phyloP scores from a whole-genome alignment of 1,284 basidiomycete species.

The Abortiporus biennis region DNA sequence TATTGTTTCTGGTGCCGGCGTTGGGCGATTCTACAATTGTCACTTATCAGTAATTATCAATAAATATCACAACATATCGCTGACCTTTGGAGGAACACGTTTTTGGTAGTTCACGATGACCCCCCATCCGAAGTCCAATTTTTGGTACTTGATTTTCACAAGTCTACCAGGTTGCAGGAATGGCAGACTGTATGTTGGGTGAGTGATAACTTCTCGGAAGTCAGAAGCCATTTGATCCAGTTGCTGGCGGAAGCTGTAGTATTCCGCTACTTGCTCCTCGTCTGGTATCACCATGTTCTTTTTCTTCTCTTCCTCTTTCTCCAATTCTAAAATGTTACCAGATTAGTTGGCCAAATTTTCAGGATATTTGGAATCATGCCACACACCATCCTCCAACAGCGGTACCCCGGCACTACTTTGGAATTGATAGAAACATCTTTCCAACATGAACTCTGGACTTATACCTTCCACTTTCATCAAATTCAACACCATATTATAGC shows the following conservation, averaged over 20 bases:
- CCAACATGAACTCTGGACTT: constrained; percentile 98
- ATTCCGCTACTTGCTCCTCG: constrained; percentile 82
- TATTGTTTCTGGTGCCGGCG: constrained; percentile 58
- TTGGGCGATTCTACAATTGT: constrained; percentile 42
- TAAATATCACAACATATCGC: constrained; percentile 10
- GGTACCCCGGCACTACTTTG: constrained; percentile 92
- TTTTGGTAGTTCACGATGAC: constrained; percentile 91
- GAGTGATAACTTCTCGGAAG: constrained; percentile 88
- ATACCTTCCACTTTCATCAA: constrained; percentile 98
- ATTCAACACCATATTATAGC: constrained; percentile 99
- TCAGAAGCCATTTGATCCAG: constrained; percentile 86
- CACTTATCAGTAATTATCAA: neutral
- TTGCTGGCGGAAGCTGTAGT: constrained; percentile 89
- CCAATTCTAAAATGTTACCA: constrained; percentile 51
- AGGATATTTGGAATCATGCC: constrained; percentile 18
- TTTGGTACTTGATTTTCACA: constrained; percentile 83
- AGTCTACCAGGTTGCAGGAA: constrained; percentile 92
- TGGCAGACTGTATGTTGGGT: constrained; percentile 89
- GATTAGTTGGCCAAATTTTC: constrained; percentile 6
- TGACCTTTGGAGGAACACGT: constrained; percentile 67
- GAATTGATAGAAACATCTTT: constrained; percentile 97
- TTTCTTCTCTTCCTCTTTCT: constrained; percentile 66
- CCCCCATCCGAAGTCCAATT: constrained; percentile 95
- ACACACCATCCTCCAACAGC: constrained; percentile 79
- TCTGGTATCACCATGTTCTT: constrained; percentile 72